A percentile compares a stretch with the other conserved stretches of the same genome.
Evolutionary conservation across 164 flowering plant genomes (phyloP).

Genomic region (Nelumbo lutea): DNA sequence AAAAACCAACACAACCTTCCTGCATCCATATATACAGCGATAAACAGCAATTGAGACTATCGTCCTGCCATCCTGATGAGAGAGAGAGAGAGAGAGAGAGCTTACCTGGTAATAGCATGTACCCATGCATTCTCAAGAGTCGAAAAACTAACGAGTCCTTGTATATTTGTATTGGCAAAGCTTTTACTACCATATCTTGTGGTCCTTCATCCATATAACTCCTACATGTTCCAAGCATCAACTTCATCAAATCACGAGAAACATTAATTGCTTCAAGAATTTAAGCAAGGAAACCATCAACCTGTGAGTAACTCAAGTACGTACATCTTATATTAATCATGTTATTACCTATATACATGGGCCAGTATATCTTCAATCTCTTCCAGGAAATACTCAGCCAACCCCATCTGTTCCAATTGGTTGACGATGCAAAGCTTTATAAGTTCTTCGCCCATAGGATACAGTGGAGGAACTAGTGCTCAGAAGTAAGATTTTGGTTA

Average conservation of each 20-base stretch:
- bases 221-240: slow-evolving; percentile 8
- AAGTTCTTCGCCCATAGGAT: slow-evolving; percentile 27
- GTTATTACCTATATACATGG: slow-evolving; percentile 22
- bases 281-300: too few species aligned
- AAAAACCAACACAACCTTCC: slow-evolving; percentile 34
- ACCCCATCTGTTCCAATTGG: slow-evolving; percentile 25
- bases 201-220: slow-evolving; percentile 16
- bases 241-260: background rate
- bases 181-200: background rate
- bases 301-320: too few species aligned
- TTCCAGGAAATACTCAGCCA: slow-evolving; percentile 21
- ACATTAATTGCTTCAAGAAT: background rate
- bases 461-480: slow-evolving; percentile 27
- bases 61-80: background rate
- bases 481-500: background rate
- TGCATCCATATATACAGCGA: background rate
- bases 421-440: slow-evolving; percentile 27
- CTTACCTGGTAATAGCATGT: slow-evolving; percentile 31
- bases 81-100: slow-evolving; percentile 1
- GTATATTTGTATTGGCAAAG: slow-evolving; percentile 18
- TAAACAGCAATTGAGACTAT: too few species aligned
- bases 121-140: slow-evolving; percentile 38
- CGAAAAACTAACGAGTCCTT: slow-evolving; percentile 40
- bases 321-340: background rate
- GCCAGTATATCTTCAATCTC: slow-evolving; percentile 23